Evolutionary conservation across 257 asterid species (phyloP), one percentile per base, ranked within the genome.

Genomic region (Solanum virginianum): DNA sequence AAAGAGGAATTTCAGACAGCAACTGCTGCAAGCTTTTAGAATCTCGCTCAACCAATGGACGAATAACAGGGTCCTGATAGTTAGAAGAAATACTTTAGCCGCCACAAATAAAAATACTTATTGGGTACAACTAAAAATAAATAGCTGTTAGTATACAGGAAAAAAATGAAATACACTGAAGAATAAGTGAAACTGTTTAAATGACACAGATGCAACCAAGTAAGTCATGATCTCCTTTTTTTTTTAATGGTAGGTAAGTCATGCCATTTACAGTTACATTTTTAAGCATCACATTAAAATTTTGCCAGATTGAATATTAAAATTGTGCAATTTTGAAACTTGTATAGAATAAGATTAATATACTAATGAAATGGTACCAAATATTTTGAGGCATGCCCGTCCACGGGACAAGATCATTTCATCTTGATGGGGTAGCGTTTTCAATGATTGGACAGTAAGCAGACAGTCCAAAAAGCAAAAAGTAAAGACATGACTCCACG

Each of bases 1-100:
- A 97, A 26, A 86, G 89, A 13, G 99, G 99, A 86, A 97, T 94
- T 90, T 97, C 99, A 80, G 97, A 92, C 85, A 97, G 94, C 84
- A 95, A 82, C 65, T 54, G 87, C 88, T 88, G 98, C 94, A 97
- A 91, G 82, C 88, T 87, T 87, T 90, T 55, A 54, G 91, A 32
- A 84, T 94, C 98, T 54, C 86, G 96, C 93, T 95, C 96, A 84
- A 83, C 98, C 98, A 97, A 86, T 22, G 98, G 94, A 16, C 92
- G 95, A 55, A 97, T 89, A 47, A 83, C 89, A 83, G 98, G 99
- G 90, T 92, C 95, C 99, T 97, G 93, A 89, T 84, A 81, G 89
- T 89, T 77, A 18, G 85, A 81, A 54, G 65, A 79, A 75, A 79
- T 79, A 16, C 65, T 51, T 53, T 53, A 79, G 82, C 10, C 29